Base-by-base conservation (phyloP, 164 flowering plant genomes). In the Magnolia kwangsiensis region DNA sequence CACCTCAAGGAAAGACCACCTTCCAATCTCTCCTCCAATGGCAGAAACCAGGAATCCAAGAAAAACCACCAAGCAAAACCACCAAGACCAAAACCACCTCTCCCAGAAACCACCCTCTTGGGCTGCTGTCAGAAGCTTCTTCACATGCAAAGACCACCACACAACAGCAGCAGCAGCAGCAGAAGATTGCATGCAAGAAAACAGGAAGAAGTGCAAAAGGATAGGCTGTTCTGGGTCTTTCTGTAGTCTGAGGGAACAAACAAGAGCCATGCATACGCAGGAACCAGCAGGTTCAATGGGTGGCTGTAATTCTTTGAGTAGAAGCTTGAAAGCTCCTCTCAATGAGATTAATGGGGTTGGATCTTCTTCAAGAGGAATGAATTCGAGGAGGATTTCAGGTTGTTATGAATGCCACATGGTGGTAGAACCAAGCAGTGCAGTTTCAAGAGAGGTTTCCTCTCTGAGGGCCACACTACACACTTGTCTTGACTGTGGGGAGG, bases 321-420 rank as follows among this genome's bases (percentile, higher is more conserved):
- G 91, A 78, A 84, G 89, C 76, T 80, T 81, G 72, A 89, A 85
- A 78, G 73, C 82, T 81, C 87, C 89, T 61, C 72, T 84, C 50
- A 77, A 71, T 63, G 86, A 83, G 69, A 71, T 74, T 67, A 85
- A 88, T 79, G 87, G 84, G 61, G 71, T 20, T 64, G 82, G 77
- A 50, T 86, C 86, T 68, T 86, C 93, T 21, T 86, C 86, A n/a
- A 88, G 87, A 77, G 93, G 88, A 71, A 90, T 88, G 89, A 89
- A 87, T 1, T 85, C 92, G 58, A 84, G 92, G 79, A 90, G 90
- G 74, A 77, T 95, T 72, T 90, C 96, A 8, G 97, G 97, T 13
- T 95, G 98, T 75, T 95, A 91, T 81, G 98, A 95, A 80, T 93
- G 98, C 73, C 84, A 89, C 80, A 87, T 90, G 93, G 94, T 93